Percentiles rank a stretch among this genome's conserved stretches.
Conservation (phyloP, 2,329 filamentous ascomycete genomes). For the Trichoderma endophyticum region DNA sequence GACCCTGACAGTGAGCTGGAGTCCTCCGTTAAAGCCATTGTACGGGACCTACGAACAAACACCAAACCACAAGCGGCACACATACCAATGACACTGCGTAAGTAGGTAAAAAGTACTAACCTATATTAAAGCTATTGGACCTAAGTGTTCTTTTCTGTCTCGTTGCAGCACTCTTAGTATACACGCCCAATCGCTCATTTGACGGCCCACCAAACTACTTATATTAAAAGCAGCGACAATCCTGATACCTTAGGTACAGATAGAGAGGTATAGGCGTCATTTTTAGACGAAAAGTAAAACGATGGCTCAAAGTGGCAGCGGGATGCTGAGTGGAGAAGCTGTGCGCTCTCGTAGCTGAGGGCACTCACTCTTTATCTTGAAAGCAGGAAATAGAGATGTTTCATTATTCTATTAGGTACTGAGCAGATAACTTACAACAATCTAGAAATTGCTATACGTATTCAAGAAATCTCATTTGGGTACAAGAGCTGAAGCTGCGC, state of each 20-base stretch:
- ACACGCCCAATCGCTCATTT: not conserved
- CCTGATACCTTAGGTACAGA: not conserved
- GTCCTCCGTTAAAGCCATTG: not conserved
- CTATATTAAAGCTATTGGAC: not conserved
- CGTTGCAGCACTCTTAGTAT: not conserved
- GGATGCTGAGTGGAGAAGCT: not conserved
- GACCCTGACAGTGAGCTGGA: not conserved
- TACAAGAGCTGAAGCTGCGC: not conserved
- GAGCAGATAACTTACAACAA: not conserved
- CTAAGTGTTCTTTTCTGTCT: not conserved
- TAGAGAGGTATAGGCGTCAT: not conserved
- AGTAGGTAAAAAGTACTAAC: not conserved
- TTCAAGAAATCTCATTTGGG: not conserved
- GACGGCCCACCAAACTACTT: not conserved
- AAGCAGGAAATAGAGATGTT: not conserved
- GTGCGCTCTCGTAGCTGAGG: not conserved
- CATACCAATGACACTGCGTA: not conserved
- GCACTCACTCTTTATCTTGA: not conserved
- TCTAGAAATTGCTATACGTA: not conserved
- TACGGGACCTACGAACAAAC: not conserved
- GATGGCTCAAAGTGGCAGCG: not conserved
- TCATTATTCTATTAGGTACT: not conserved
- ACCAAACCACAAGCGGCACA: not conserved
- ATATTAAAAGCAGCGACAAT: not conserved
- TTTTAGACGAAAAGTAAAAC: not conserved